Evolutionary conservation across 1,139 yeast genomes (phyloP).

Genomic region (Zygosaccharomyces pseudobailii): DNA sequence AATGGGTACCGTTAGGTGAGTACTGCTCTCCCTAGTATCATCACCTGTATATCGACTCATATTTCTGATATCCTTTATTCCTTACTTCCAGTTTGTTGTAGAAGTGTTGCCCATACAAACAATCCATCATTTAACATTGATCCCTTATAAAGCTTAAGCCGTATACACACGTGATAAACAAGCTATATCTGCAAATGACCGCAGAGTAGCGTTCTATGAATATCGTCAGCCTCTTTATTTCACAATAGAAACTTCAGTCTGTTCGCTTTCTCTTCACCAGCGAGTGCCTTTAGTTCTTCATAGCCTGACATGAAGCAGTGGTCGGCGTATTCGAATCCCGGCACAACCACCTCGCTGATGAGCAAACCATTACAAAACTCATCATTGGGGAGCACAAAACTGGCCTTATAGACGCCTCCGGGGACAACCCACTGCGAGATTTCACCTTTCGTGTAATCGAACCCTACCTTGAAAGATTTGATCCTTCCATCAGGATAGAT

Average conservation of each 20-base stretch:
- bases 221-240: background rate
- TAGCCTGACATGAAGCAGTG: conserved; percentile 39
- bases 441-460: conserved; percentile 41
- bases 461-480: conserved; percentile 46
- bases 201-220: background rate
- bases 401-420: conserved; percentile 49
- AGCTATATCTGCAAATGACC: background rate
- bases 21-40: background rate
- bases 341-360: conserved; percentile 51
- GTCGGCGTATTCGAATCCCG: conserved; percentile 51
- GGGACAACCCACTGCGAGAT: conserved; percentile 52
- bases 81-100: background rate
- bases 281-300: conserved; percentile 33
- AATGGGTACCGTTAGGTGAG: conserved; percentile 3
- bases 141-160: background rate
- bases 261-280: conserved; percentile 37
- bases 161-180: background rate
- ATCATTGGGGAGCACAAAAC: conserved; percentile 41
- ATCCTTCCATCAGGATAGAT: conserved; percentile 44
- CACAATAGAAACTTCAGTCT: conserved; percentile 31
- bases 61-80: background rate
- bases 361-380: conserved; percentile 38
- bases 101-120: too few relatives aligned
- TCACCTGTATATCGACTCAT: background rate
- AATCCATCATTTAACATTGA: background rate